Conservation (phyloP, 1,284 basidiomycete species). For the Puccinia novopanici region DNA sequence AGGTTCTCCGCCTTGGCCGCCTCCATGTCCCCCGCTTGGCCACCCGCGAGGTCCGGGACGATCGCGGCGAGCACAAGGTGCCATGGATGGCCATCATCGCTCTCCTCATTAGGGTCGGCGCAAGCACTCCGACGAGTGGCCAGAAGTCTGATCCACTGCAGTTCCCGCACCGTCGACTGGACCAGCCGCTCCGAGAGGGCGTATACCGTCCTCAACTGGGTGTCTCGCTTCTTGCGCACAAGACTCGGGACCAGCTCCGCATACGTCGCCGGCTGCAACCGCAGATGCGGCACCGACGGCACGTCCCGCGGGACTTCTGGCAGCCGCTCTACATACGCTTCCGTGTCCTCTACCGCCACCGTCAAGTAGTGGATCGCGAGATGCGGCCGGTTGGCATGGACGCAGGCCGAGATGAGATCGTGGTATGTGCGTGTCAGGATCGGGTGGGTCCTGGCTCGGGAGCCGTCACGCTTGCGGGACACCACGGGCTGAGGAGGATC, state of each 20-base stretch:
- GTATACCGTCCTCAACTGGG: slow-evolving; percentile 19
- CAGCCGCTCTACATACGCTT: slow-evolving; percentile 12
- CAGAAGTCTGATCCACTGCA: slow-evolving; percentile 1
- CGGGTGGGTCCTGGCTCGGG: background rate
- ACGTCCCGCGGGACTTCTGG: background rate
- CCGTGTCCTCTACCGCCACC: slow-evolving; percentile 23
- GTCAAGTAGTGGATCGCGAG: slow-evolving; percentile 39
- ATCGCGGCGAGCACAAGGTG: background rate
- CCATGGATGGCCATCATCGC: background rate
- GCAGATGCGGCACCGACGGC: slow-evolving; percentile 3
- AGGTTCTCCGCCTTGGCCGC: background rate
- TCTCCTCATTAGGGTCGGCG: no score
- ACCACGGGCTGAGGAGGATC: background rate
- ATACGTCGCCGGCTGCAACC: slow-evolving; percentile 46
- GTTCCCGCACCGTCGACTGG: slow-evolving; percentile 11
- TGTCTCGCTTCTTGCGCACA: slow-evolving; percentile 36
- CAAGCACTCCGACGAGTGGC: background rate
- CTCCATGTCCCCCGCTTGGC: background rate
- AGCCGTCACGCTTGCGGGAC: background rate
- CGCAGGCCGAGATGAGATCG: slow-evolving; percentile 32
- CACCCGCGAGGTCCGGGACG: background rate
- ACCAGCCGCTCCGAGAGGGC: slow-evolving; percentile 7
- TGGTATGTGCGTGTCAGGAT: slow-evolving; percentile 46
- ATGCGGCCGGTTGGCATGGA: slow-evolving; percentile 29
- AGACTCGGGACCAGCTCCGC: slow-evolving; percentile 22